Base-by-base conservation (phyloP, 306 rosid species). In the Cucurbita pepo region DNA sequence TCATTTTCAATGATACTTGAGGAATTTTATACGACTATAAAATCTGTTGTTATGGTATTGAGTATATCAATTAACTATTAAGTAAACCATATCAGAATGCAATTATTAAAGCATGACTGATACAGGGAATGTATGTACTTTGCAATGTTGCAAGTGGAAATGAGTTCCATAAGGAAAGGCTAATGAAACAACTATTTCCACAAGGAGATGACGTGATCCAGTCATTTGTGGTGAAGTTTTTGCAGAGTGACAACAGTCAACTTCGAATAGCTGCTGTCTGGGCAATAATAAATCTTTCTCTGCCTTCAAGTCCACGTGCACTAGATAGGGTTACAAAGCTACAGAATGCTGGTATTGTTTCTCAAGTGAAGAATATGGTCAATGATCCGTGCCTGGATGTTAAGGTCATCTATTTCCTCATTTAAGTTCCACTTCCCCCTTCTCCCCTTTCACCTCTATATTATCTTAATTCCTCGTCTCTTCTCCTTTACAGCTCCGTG, bases 121-220 rank as follows among this genome's bases (percentile, higher is more conserved):
- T 84, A 78, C 74, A 91, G 97, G 95, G 97, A 55, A 78, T 91
- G 91, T 85, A 85, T 80, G 92, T 85, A 55, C 83, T 91, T 66
- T 30, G 86, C 77, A 91, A 91, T 76, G 82, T 91, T 75, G 86
- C 97, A 37, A 88, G 96, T 75, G 92, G 95, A 78, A 87, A 84
- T 50, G 97, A 91, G 75, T 61, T 85, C 76, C 96, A 88, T 77
- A 91, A 87, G 85, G 97, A 88, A 74, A 87, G 89, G 18, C 92
- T 88, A 37, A 87, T 87, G 86, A 83, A 85, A 53, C 91, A 81
- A 79, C 79, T 91, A n/a, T 71, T 87, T 76, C 80, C 82, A 43
- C 84, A 75, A 71, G 78, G 80, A 71, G 90, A 84, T 40, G 81
- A 78, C 12, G 84, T 79, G 65, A 60, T 78, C 67, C 79, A 72